These are phyloP conservation scores for Hericium alpestre DNA, from an alignment of 768 basidiomycete species.

Conservation along the genomic window DNA sequence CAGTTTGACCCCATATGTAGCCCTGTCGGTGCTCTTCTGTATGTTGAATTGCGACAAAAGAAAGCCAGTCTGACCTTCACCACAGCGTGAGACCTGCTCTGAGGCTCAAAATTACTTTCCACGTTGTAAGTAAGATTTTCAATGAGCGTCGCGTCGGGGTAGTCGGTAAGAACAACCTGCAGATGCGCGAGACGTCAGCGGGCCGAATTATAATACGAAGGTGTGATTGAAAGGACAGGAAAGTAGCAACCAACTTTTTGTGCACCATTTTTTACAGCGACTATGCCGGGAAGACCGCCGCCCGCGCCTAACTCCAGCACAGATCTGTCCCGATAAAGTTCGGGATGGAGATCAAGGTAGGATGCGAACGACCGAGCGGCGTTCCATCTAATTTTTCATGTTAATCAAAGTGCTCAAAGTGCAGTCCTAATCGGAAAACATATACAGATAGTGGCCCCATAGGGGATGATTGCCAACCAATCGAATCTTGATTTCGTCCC, in stretches of 20 bases:
- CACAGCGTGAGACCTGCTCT: slow-evolving; percentile 10
- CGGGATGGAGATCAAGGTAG: slow-evolving; percentile 47
- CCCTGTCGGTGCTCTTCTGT: slow-evolving; percentile 32
- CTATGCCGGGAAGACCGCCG: slow-evolving; percentile 78
- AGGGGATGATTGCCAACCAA: slow-evolving; percentile 74
- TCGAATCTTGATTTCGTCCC: slow-evolving; percentile 41
- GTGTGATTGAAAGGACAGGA: too few relatives aligned
- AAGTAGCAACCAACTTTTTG: slow-evolving; percentile 34
- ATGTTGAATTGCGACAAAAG: neutral
- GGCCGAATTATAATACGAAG: too few relatives aligned
- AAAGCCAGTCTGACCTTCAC: slow-evolving; percentile 23
- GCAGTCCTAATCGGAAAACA: neutral
- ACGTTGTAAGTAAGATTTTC: slow-evolving; percentile 71
- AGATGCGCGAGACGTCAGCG: too few relatives aligned
- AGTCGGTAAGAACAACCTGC: slow-evolving; percentile 84
- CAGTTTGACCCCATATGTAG: slow-evolving; percentile 71
- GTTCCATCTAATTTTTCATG: slow-evolving; percentile 68
- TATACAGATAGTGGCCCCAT: slow-evolving; percentile 74
- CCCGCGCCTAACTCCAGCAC: slow-evolving; percentile 92
- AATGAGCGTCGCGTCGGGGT: slow-evolving; percentile 70
- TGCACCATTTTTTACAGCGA: slow-evolving; percentile 63
- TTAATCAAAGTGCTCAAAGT: neutral
- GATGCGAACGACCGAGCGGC: slow-evolving; percentile 63
- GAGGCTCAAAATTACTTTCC: slow-evolving; percentile 35
- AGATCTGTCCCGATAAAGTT: slow-evolving; percentile 31